phyloP scores from a whole-genome alignment of 371 early-diverging fungal genomes.

The Funneliformis caledonium region DNA sequence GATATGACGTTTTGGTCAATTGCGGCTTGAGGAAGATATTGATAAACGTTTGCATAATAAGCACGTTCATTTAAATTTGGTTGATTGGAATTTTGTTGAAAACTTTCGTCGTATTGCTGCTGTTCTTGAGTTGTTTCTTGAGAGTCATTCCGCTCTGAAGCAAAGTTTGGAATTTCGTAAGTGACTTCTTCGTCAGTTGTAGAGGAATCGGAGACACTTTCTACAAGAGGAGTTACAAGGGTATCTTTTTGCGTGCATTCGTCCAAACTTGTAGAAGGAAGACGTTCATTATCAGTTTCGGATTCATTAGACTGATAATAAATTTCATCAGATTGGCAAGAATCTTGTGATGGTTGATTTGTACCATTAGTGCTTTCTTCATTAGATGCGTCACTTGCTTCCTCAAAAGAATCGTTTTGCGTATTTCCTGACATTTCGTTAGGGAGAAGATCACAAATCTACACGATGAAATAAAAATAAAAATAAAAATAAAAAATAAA shows the following conservation, averaged over 20 bases:
- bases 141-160: not conserved
- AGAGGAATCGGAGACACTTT: not conserved
- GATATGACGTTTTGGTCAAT: not conserved
- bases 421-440: too few species aligned
- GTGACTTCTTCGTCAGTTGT: not conserved
- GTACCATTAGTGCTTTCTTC: not conserved
- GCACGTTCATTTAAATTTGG: slow-evolving; percentile 9
- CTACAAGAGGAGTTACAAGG: not conserved
- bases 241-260: not conserved
- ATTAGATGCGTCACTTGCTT: not conserved
- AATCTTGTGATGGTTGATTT: not conserved
- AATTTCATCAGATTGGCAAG: not conserved
- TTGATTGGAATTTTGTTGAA: not conserved
- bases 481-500: too few species aligned
- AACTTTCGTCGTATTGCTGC: not conserved
- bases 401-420: not conserved
- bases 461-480: too few species aligned
- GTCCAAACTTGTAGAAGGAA: not conserved
- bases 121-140: not conserved
- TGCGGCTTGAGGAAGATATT: slow-evolving; percentile 14
- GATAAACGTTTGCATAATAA: slow-evolving; percentile 4
- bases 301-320: not conserved
- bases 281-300: not conserved
- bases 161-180: not conserved
- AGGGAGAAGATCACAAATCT: too few species aligned